Percentiles rank a stretch among this genome's conserved stretches.
Conservation (phyloP, 192 early-diverging fungal genomes). For the Paraglomus brasilianum region DNA sequence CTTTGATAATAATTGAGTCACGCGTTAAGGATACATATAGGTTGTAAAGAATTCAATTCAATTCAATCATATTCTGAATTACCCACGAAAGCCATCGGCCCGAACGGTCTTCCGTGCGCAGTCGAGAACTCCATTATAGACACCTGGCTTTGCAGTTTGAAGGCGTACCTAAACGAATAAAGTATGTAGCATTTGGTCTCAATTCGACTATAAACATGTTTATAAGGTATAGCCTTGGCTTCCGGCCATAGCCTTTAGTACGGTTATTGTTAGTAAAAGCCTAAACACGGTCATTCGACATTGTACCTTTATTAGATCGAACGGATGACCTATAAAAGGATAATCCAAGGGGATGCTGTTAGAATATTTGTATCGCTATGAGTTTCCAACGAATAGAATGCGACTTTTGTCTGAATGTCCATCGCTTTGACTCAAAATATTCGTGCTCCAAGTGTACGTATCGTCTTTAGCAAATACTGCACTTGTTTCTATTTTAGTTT, state of each 20-base stretch:
- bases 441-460: too few species aligned
- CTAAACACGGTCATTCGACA: not conserved
- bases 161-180: constrained; percentile 67
- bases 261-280: not conserved
- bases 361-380: too few species aligned
- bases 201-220: not conserved
- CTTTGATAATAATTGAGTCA: not conserved
- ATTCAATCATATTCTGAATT: too few species aligned
- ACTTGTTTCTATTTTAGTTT: too few species aligned
- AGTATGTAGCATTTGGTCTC: not conserved
- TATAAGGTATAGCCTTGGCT: not conserved
- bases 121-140: constrained; percentile 85
- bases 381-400: too few species aligned
- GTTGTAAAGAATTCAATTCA: too few species aligned
- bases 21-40: not conserved
- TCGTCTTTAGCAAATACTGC: too few species aligned
- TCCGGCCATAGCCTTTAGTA: not conserved
- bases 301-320: constrained; percentile 82
- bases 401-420: too few species aligned
- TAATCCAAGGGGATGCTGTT: too few species aligned
- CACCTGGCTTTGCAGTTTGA: constrained; percentile 79
- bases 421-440: too few species aligned
- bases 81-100: constrained; percentile 83
- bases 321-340: constrained; percentile 62
- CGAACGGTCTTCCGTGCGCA: constrained; percentile 89